Percentiles rank a stretch among this genome's conserved stretches.
Conservation (phyloP, 768 basidiomycete genomes). For the Auricularia cornea region DNA sequence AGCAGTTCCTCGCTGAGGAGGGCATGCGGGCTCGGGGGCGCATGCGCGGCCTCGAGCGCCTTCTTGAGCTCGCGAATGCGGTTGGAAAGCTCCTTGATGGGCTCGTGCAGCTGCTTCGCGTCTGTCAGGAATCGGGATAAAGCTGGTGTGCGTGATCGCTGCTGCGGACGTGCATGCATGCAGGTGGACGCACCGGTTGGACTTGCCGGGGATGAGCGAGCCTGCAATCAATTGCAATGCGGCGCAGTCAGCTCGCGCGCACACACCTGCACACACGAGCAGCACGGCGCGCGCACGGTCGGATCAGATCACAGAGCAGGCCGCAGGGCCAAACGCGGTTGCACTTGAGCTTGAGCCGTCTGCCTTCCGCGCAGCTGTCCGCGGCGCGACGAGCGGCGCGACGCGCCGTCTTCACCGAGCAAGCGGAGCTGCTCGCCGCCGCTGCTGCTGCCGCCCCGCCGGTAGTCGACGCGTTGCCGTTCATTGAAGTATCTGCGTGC, state of each 20-base stretch:
- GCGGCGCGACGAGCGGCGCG: neutral
- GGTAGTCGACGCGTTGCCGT: neutral
- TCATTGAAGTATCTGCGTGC: neutral
- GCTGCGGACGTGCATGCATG: conserved; percentile 4
- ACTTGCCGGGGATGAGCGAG: conserved; percentile 64
- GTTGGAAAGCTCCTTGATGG: conserved; percentile 44
- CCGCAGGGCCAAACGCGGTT: conserved; percentile 44
- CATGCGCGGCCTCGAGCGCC: conserved; percentile 51
- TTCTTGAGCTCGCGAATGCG: conserved; percentile 72
- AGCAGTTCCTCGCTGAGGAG: conserved; percentile 66
- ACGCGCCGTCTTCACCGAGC: neutral
- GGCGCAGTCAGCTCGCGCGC: neutral
- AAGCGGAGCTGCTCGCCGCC: neutral
- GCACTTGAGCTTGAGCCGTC: neutral
- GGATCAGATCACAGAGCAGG: conserved; percentile 67
- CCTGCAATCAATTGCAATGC: conserved; percentile 34
- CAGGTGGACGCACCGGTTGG: too few relatives aligned
- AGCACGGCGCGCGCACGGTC: conserved; percentile 37
- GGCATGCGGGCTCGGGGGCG: conserved; percentile 52
- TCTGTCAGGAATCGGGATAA: conserved; percentile 60
- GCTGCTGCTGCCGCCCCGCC: neutral
- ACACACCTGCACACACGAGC: conserved; percentile 4
- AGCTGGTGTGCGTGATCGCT: conserved; percentile 19
- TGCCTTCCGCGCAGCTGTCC: neutral
- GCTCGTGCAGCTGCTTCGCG: conserved; percentile 62